A percentile compares a stretch with the other conserved stretches of the same genome.
These are phyloP conservation scores for Vinca minor DNA, from an alignment of 257 asterid species.

Conservation along the genomic window DNA sequence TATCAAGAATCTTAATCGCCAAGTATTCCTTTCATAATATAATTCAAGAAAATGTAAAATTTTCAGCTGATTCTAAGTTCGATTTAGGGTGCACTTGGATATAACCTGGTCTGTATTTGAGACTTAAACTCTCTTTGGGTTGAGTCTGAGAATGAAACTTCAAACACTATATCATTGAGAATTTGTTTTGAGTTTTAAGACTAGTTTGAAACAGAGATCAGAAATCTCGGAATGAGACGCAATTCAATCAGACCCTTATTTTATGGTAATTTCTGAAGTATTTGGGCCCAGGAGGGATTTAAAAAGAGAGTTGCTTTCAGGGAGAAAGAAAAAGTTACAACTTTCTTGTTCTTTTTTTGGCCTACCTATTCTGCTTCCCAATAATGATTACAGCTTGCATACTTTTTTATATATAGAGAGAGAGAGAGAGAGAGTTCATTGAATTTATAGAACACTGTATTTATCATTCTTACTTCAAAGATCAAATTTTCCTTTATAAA, in stretches of 20 bases:
- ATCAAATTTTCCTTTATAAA: neutral
- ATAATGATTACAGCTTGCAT: constrained; percentile 4
- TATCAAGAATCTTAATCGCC: neutral
- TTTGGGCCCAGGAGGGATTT: neutral
- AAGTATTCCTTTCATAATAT: neutral
- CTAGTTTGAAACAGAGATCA: too few species aligned
- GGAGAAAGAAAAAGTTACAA: neutral
- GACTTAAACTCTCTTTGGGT: too few species aligned
- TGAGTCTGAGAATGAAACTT: too few species aligned
- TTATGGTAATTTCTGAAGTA: neutral
- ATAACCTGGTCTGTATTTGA: too few species aligned
- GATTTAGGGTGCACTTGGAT: too few species aligned
- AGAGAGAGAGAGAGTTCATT: too few species aligned
- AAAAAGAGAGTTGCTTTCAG: neutral
- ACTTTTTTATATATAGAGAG: constrained; percentile 1
- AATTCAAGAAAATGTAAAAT: neutral
- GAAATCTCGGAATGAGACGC: too few species aligned
- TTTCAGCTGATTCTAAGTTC: neutral
- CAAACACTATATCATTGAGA: too few species aligned
- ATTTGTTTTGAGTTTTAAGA: too few species aligned
- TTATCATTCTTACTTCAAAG: neutral
- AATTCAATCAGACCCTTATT: too few species aligned
- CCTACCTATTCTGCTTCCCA: neutral
- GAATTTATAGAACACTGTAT: neutral
- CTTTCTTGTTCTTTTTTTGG: neutral